Conservation (phyloP, 371 early-diverging fungal genomes). For the Conidiobolus incongruus region DNA sequence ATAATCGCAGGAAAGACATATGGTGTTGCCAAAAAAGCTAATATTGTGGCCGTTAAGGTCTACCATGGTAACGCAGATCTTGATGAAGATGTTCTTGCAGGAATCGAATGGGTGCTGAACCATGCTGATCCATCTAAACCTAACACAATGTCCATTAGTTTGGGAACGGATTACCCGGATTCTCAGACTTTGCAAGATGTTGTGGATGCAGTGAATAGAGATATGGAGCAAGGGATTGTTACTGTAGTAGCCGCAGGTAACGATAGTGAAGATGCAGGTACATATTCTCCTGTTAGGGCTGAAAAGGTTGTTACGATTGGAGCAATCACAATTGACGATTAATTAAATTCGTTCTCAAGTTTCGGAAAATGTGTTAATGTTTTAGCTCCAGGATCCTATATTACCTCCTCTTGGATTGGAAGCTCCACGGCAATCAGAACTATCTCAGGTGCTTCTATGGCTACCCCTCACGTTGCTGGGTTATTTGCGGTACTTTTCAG, state of each 20-base stretch:
- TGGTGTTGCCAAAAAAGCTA: constrained; percentile 40
- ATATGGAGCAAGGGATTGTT: constrained; percentile 13
- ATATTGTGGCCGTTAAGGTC: constrained; percentile 36
- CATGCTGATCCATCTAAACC: constrained; percentile 13
- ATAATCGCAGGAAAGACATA: no score
- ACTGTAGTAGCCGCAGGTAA: constrained; percentile 9
- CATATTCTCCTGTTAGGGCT: constrained; percentile 19
- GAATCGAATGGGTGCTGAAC: constrained; percentile 35
- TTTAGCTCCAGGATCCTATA: constrained; percentile 24
- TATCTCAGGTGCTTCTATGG: constrained; percentile 59
- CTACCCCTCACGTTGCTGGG: constrained; percentile 65
- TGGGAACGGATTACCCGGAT: no score
- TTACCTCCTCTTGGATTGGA: constrained; percentile 16
- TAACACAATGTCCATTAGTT: no score
- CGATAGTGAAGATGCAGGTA: neutral
- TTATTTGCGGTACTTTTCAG: constrained; percentile 51
- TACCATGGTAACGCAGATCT: constrained; percentile 23
- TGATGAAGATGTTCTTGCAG: constrained; percentile 36
- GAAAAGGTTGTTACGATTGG: constrained; percentile 31
- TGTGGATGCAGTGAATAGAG: constrained; percentile 24
- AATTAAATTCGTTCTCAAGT: constrained; percentile 40
- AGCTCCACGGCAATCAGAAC: constrained; percentile 11
- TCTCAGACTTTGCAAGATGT: no score
- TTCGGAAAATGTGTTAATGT: constrained; percentile 48
- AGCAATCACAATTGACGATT: constrained; percentile 22